Evolutionary conservation across 257 asterid species (phyloP).

Genomic region (Salvia hispanica): DNA sequence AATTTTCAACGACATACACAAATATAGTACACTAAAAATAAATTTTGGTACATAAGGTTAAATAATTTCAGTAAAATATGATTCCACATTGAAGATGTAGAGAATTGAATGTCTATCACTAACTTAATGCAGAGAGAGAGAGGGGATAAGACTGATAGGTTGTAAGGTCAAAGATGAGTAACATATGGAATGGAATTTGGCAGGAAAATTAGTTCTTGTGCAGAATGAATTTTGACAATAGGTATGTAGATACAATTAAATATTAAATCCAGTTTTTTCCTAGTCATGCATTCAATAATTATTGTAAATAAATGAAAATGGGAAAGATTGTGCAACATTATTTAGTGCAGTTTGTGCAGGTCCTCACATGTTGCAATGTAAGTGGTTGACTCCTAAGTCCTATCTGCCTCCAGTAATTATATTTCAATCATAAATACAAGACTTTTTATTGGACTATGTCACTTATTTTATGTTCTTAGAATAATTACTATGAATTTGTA

Average conservation of each 20-base stretch:
- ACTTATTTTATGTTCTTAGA: neutral
- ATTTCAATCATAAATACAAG: neutral
- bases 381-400: constrained; percentile 30
- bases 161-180: neutral
- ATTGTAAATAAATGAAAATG: constrained; percentile 3
- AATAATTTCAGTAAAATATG: too few species aligned
- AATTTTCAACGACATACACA: neutral
- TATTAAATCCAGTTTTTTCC: constrained; percentile 16
- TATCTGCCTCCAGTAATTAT: constrained; percentile 24
- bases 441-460: neutral
- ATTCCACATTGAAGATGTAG: too few species aligned
- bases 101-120: neutral
- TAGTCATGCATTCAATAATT: neutral
- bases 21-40: neutral
- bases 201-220: constrained; percentile 17
- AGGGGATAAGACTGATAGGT: neutral
- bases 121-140: neutral
- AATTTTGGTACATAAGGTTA: too few species aligned
- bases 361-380: constrained; percentile 36
- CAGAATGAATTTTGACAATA: constrained; percentile 26
- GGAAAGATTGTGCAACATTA: constrained; percentile 20
- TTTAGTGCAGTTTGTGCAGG: constrained; percentile 30
- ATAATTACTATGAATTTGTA: too few species aligned
- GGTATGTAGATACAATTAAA: constrained; percentile 21
- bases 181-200: constrained; percentile 30